Base-by-base conservation (phyloP, 2,329 filamentous ascomycete genomes). In the Boeremia lycopersici region DNA sequence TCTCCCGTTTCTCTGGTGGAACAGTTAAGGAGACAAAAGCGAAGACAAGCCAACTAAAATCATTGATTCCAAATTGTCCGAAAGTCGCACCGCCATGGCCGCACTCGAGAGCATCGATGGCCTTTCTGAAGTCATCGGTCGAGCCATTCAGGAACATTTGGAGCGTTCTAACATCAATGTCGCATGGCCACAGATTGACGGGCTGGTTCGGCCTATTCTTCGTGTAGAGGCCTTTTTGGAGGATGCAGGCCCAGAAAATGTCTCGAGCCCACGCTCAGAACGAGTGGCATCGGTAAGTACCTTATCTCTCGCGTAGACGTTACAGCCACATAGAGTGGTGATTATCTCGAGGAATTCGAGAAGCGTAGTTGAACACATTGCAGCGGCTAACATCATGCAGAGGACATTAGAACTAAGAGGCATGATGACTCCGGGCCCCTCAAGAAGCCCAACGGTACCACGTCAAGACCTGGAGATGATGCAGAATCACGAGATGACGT, bases 221-320 rank as follows among this genome's bases (percentile, higher is more conserved):
- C 65, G 70, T 5, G 46, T 73, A 15, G 70, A 73, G 40, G 68
- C 70, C 25, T 73, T 71, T 34, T 53, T 73, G 10, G 68, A 73
- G 44, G 69, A 73, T 53, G 63, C 59, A 33, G 51, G 52, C 25
- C 57, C 47, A 12, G 44, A 34, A 10, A 62, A 48, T 44, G 34
- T 30, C 29, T 38, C 42, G n/a, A 53, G 39, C 43, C 45, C 45
- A 28, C 62, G 56, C 34, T 66, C 70, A 15, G 61, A 67, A 33
- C 62, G 54, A 35, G 57, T 72, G 31, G 67, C 67, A 30, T 71
- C 70, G 57, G 68, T 71, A 58, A 34, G 69, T 64, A 26, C 17
- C 13, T n/a, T 7, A 43, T 31, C 4, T n/a, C 13, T 17, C 2
- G 12, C 17, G 34, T 17, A 36, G 17, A 6, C 15, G 10, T 26